These are phyloP conservation scores for Oryza brachyantha DNA, from an alignment of 176 grass and related monocot species.

Conservation along the genomic window DNA sequence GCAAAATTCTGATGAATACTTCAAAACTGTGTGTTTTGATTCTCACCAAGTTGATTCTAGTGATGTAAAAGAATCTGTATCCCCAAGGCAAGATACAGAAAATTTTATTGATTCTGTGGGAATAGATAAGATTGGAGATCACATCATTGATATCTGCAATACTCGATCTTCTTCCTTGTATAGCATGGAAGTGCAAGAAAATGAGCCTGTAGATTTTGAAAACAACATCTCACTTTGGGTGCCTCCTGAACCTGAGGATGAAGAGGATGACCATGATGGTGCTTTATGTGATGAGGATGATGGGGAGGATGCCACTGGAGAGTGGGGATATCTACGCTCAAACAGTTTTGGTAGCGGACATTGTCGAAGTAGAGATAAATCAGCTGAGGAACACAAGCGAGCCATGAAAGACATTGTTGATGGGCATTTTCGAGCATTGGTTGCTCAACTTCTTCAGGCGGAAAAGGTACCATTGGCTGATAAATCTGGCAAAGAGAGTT, in stretches of 20 bases:
- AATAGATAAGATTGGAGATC: constrained; percentile 63
- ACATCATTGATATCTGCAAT: constrained; percentile 49
- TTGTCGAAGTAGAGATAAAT: constrained; percentile 76
- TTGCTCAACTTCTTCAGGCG: constrained; percentile 87
- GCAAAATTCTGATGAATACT: constrained; percentile 63
- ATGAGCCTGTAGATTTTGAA: constrained; percentile 85
- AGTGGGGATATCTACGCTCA: constrained; percentile 82
- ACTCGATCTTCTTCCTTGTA: constrained; percentile 73
- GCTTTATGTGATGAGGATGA: constrained; percentile 73
- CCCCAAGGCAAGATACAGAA: constrained; percentile 43
- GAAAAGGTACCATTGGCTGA: constrained; percentile 61
- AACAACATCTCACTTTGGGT: constrained; percentile 81
- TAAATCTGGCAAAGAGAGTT: constrained; percentile 55
- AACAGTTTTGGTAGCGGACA: constrained; percentile 81
- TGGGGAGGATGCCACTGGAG: constrained; percentile 61
- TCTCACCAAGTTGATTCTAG: constrained; percentile 39
- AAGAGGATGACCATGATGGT: constrained; percentile 80
- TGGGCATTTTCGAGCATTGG: constrained; percentile 87
- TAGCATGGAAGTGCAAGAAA: constrained; percentile 65
- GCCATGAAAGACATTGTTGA: constrained; percentile 93
- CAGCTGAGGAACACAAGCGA: constrained; percentile 91
- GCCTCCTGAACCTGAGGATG: constrained; percentile 84
- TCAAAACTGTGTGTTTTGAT: constrained; percentile 60
- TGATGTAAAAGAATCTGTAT: constrained; percentile 47
- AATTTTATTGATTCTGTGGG: constrained; percentile 35